These are phyloP conservation scores for Salvia rosmarinus DNA, from an alignment of 257 asterid species.

Conservation along the genomic window DNA sequence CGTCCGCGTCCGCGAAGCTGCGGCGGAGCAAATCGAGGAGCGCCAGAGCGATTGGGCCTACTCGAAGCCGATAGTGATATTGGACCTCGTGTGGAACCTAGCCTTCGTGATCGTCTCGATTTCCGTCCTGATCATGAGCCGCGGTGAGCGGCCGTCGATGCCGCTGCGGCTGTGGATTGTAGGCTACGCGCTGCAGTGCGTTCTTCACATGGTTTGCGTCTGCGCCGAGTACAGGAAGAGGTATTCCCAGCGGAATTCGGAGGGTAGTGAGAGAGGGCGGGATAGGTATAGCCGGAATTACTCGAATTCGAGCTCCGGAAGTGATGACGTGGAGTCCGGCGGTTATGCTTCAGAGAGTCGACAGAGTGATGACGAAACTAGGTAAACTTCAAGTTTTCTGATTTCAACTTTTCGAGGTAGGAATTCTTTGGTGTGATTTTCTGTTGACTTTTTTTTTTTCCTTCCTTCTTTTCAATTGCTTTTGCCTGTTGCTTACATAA, in stretches of 20 bases:
- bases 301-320: conserved; percentile 73
- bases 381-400: conserved; percentile 45
- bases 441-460: not conserved
- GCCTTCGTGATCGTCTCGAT: conserved; percentile 56
- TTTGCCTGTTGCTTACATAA: not conserved
- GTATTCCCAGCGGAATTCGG: conserved; percentile 39
- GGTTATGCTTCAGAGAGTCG: conserved; percentile 54
- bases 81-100: conserved; percentile 69
- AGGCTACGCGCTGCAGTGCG: conserved; percentile 65
- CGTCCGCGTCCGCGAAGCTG: conserved; percentile 65
- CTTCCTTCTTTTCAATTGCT: too few relatives aligned
- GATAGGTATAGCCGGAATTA: conserved; percentile 40
- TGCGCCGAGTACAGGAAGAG: conserved; percentile 57
- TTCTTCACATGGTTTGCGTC: conserved; percentile 62
- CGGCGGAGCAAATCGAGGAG: conserved; percentile 64
- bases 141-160: conserved; percentile 50
- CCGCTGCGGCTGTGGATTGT: conserved; percentile 69
- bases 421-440: not conserved
- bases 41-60: conserved; percentile 73
- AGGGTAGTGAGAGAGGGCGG: conserved; percentile 41
- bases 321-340: conserved; percentile 58
- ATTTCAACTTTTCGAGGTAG: conserved; percentile 3
- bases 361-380: conserved; percentile 62
- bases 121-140: conserved; percentile 53
- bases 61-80: conserved; percentile 63